Conservation (phyloP, 1,284 basidiomycete species). For the Psilocybe mexicana region DNA sequence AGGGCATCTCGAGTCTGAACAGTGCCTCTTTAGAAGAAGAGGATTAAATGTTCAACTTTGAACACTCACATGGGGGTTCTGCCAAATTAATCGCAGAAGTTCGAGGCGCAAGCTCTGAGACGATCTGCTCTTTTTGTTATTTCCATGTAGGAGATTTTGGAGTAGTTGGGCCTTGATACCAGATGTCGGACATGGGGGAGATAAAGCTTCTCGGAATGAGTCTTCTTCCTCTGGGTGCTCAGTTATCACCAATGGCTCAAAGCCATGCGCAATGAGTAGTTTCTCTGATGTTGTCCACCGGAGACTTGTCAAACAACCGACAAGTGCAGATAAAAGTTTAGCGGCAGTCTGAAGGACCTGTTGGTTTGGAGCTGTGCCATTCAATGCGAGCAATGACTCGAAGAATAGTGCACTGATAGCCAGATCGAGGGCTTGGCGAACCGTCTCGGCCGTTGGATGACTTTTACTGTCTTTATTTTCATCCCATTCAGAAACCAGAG, state of each 20-base stretch:
- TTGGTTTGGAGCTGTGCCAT: conserved; percentile 59
- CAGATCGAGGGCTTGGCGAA: conserved; percentile 69
- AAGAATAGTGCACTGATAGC: conserved; percentile 66
- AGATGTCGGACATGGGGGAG: conserved; percentile 61
- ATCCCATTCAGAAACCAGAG: conserved; percentile 52
- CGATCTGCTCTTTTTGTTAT: not conserved
- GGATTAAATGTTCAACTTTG: not conserved
- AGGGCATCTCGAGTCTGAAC: conserved; percentile 60
- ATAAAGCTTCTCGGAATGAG: conserved; percentile 53
- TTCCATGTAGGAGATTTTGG: conserved; percentile 13
- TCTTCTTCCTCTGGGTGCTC: conserved; percentile 13
- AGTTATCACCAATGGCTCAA: conserved; percentile 42
- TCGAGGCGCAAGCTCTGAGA: not conserved
- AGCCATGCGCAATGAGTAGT: conserved; percentile 58
- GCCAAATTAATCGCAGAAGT: conserved; percentile 48
- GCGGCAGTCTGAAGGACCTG: conserved; percentile 64
- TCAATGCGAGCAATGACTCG: conserved; percentile 64
- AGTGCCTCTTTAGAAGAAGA: not conserved
- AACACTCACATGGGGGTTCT: conserved; percentile 57
- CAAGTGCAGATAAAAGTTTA: conserved; percentile 49
- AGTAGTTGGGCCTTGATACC: conserved; percentile 66
- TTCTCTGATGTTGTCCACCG: conserved; percentile 65
- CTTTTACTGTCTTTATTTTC: conserved; percentile 30
- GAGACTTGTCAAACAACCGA: conserved; percentile 41
- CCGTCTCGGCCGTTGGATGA: conserved; percentile 56